phyloP scores from a whole-genome alignment of 805 yeast species.

The Sugiyamaella americana region DNA sequence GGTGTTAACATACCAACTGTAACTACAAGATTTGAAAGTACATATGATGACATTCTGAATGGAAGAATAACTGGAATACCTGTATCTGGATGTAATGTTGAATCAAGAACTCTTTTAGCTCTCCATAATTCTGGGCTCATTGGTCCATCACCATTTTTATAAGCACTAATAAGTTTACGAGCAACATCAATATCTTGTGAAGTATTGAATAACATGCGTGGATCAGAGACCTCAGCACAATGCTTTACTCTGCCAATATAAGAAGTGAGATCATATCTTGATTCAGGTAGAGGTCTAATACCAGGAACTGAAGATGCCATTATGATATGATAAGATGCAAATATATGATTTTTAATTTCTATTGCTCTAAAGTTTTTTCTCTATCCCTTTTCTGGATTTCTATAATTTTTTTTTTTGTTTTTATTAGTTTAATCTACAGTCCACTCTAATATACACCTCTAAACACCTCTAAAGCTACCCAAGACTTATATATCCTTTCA shows the following conservation, averaged over 20 bases:
- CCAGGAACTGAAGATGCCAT: slow-evolving; percentile 93
- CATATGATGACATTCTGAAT: slow-evolving; percentile 95
- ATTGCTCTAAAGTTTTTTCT: no score
- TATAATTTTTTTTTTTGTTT: no score
- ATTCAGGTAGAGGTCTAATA: slow-evolving; percentile 68
- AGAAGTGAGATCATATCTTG: slow-evolving; percentile 70
- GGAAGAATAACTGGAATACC: slow-evolving; percentile 91
- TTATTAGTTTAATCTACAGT: no score
- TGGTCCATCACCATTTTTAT: slow-evolving; percentile 58
- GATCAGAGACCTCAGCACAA: slow-evolving; percentile 89
- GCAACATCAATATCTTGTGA: slow-evolving; percentile 57
- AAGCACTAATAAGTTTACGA: slow-evolving; percentile 59
- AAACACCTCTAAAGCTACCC: no score
- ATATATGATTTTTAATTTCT: no score
- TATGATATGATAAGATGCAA: no score
- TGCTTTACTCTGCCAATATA: slow-evolving; percentile 95
- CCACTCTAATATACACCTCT: no score
- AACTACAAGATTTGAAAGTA: slow-evolving; percentile 85
- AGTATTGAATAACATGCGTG: slow-evolving; percentile 66
- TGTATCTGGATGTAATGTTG: slow-evolving; percentile 93
- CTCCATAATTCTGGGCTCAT: slow-evolving; percentile 84
- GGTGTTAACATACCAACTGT: slow-evolving; percentile 99
- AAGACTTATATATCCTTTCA: no score
- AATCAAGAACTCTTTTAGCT: slow-evolving; percentile 81
- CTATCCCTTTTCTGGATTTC: no score